Evolutionary conservation across 139 green algal genomes (phyloP).

Genomic region (Monoraphidium neglectum): DNA sequence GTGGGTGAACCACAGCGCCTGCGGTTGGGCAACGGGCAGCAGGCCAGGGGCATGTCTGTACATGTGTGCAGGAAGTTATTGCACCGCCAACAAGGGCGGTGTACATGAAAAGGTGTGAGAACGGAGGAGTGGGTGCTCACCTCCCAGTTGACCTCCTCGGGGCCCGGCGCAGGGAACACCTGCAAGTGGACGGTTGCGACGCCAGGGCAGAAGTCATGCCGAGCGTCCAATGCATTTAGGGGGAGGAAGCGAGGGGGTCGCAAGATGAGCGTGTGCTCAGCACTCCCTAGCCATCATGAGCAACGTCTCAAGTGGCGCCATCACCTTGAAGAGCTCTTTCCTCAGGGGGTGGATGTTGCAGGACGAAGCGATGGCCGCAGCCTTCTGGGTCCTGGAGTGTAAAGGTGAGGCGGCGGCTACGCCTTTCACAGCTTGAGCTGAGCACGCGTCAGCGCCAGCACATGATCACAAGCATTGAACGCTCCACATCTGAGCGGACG

Average conservation of each 20-base stretch:
- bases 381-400: slow-evolving; percentile 18
- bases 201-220: too few species aligned
- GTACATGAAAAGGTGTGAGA: neutral
- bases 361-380: slow-evolving; percentile 28
- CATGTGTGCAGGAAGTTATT: neutral
- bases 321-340: slow-evolving; percentile 25
- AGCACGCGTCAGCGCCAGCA: too few species aligned
- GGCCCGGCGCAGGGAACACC: slow-evolving; percentile 26
- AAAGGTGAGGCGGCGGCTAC: too few species aligned
- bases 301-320: too few species aligned
- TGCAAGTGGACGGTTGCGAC: neutral
- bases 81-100: neutral
- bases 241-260: too few species aligned
- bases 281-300: too few species aligned
- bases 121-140: neutral
- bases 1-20: slow-evolving; percentile 31
- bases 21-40: too few species aligned
- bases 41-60: too few species aligned
- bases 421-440: too few species aligned
- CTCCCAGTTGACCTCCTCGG: slow-evolving; percentile 38
- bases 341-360: slow-evolving; percentile 37
- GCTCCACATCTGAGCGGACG: too few species aligned
- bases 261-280: too few species aligned
- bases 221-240: neutral
- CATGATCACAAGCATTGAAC: too few species aligned